Evolutionary conservation across 257 asterid species (phyloP), one percentile per base, ranked within the genome.

Genomic region (Gynochthodes officinalis): DNA sequence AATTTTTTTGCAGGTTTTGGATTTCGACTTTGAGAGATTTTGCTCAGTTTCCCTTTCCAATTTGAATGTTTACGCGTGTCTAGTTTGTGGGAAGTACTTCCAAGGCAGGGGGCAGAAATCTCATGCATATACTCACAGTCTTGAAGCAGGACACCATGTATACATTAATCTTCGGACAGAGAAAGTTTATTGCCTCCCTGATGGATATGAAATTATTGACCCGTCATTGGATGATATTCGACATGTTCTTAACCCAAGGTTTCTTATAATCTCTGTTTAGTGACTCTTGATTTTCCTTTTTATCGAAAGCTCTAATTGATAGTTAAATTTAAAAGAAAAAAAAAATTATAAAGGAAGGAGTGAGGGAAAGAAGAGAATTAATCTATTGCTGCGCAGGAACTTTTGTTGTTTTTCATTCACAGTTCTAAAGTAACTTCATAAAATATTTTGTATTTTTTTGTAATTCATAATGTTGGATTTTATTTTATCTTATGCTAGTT

Each of bases 31-130:
- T 21, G 99, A 95, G 88, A 95, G 78, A 73, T 90, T 89, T 78
- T 95, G 99, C 80, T 95, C 99, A 0, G 98, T 95, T 25, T 95
- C 99, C 53, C 96, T 95, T 21, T 87, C 97, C 65, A 95, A 95
- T 83, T 77, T 95, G 90, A 95, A 95, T 64, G 98, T 95, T 52
- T 95, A 92, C 77, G 99, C 96, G 18, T 95, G 99, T 82, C 83
- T 95, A 82, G 97, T 92, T 70, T 95, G 99, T 67, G 99, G 99
- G 59, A 95, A 92, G 79, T 95, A 95, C 83, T 95, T 73, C 84
- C 99, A 92, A 80, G 99, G 99, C 78, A 95, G 98, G 85, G 97
- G 98, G 42, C 90, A 79, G 39, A 95, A 92, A 76, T 95, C 99
- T 62, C 96, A 88, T 82, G 99, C 98, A 63, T 95, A 92, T 80